Base-by-base conservation (phyloP, 768 basidiomycete species). In the Boletellus emodensis region DNA sequence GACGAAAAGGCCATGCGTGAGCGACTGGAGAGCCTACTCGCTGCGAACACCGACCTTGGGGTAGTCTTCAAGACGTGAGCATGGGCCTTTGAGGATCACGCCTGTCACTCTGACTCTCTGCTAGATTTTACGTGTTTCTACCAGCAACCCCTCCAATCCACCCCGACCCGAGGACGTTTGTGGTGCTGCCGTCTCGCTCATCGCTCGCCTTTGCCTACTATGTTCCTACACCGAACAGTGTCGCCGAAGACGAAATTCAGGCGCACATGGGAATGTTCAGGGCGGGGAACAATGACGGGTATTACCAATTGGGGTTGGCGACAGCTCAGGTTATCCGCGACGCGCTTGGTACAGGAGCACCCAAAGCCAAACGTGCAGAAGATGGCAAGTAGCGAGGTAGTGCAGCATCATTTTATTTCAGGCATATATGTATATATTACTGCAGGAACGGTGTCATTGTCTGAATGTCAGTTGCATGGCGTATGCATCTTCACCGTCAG, bases 401-500 rank as follows among this genome's bases (percentile, higher is more conserved):
- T 35, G 45, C 48, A 52, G 45, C 44, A 49, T 14, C 37, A n/a
- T 49, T 48, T 48, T 55, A 48, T 51, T 51, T 49, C 46, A 41
- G 35, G 18, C 35, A 36, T 51, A 48, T 37, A 15, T 30, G 6
- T 24, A 40, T 44, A 49, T 28, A 18, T 46, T 34, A 41, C 34
- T 33, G 26, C 28, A 39, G 24, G n/a, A 36, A 46, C 22, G 14
- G 43, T 34, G 44, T 62, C 55, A 61, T 48, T 48, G 37, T 12
- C 78, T 75, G 52, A 92, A 72, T 7, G 76, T 73, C 38, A 92
- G 76, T 20, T 84, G 78, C 93, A 96, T 96, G 3, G 90, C 85
- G 62, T 92, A 94, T 18, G 94, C 94, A 54, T 94, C 92, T 69
- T 96, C 93, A 4, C 93, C 93, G 61, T 96, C 93, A 3, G 92